A percentile compares a stretch with the other conserved stretches of the same genome.
Evolutionary conservation across 2,329 filamentous ascomycete species (phyloP).

Genomic region (Botryotinia globosa): DNA sequence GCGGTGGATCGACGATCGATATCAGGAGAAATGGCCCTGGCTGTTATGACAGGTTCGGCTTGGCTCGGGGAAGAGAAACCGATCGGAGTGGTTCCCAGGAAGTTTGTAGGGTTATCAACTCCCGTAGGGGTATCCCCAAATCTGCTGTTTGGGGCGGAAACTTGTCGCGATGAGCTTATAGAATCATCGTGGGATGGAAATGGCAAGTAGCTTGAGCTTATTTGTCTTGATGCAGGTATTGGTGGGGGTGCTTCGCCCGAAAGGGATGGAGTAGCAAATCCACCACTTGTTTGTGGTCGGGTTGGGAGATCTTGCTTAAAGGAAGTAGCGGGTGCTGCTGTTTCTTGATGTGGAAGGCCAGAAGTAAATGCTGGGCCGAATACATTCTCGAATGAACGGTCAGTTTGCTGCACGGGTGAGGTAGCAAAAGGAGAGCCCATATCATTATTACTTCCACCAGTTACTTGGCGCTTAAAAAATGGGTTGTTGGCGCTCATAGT

Average conservation of each 20-base stretch:
- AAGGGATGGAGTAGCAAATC: conserved; percentile 48
- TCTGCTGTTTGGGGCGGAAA: conserved; percentile 68
- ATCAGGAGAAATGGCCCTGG: conserved; percentile 33
- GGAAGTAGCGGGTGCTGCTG: conserved; percentile 51
- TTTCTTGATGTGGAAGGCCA: conserved; percentile 42
- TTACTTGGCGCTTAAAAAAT: conserved; percentile 72
- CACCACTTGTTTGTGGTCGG: conserved; percentile 32
- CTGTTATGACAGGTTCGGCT: conserved; percentile 26
- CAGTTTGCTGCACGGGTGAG: conserved; percentile 45
- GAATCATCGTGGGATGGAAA: conserved; percentile 66
- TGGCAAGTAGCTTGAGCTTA: conserved; percentile 73
- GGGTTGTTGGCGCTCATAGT: conserved; percentile 82
- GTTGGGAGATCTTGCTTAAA: conserved; percentile 51
- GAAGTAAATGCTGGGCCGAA: conserved; percentile 68
- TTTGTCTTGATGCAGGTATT: conserved; percentile 70
- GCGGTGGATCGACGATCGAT: conserved; percentile 37
- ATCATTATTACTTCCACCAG: conserved; percentile 49
- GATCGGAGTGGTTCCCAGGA: conserved; percentile 36
- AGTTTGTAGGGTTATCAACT: conserved; percentile 41
- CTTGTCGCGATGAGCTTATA: conserved; percentile 72
- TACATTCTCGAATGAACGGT: conserved; percentile 79
- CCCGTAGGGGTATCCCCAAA: conserved; percentile 50
- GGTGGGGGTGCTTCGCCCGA: conserved; percentile 59
- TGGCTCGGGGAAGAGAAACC: conserved; percentile 35
- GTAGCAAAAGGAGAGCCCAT: conserved; percentile 47